These are phyloP conservation scores for Hypocreales sp. DNA, from an alignment of 2,329 filamentous ascomycete genomes.

Conservation along the genomic window DNA sequence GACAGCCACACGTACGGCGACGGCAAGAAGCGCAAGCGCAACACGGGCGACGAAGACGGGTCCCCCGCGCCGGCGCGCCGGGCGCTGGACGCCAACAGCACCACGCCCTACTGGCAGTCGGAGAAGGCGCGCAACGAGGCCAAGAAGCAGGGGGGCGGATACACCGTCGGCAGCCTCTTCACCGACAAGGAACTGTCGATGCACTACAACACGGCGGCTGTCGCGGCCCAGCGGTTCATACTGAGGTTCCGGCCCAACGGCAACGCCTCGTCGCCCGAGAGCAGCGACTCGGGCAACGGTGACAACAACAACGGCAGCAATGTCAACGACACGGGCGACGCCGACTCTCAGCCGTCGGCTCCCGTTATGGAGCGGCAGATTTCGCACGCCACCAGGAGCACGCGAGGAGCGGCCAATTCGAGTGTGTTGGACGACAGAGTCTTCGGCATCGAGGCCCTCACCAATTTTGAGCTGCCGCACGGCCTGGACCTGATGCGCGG, in stretches of 20 bases:
- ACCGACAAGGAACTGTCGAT: conserved; percentile 54
- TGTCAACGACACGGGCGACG: conserved; percentile 29
- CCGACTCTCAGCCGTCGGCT: conserved; percentile 30
- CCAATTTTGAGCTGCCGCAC: conserved; percentile 41
- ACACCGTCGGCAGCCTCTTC: conserved; percentile 55
- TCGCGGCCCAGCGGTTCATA: conserved; percentile 47
- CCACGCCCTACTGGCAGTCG: conserved; percentile 46
- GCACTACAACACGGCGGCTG: conserved; percentile 46
- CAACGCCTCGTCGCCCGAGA: conserved; percentile 30
- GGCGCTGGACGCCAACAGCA: conserved; percentile 37
- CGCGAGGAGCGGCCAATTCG: conserved; percentile 34
- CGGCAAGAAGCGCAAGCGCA: conserved; percentile 47
- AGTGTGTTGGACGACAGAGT: conserved; percentile 43
- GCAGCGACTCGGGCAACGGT: conserved; percentile 36
- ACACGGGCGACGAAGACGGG: conserved; percentile 43
- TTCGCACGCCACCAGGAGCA: conserved; percentile 49
- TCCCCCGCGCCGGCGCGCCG: conserved; percentile 44
- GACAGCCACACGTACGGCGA: conserved; percentile 39
- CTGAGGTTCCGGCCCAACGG: conserved; percentile 41
- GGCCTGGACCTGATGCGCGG: conserved; percentile 41
- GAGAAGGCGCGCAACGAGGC: conserved; percentile 38
- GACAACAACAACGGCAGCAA: conserved; percentile 31
- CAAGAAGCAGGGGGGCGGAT: conserved; percentile 42
- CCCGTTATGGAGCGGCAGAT: conserved; percentile 47
- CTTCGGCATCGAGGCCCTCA: conserved; percentile 43